Evolutionary conservation across 2,329 filamentous ascomycete genomes (phyloP).

Genomic region (Colletotrichum spaethianum): DNA sequence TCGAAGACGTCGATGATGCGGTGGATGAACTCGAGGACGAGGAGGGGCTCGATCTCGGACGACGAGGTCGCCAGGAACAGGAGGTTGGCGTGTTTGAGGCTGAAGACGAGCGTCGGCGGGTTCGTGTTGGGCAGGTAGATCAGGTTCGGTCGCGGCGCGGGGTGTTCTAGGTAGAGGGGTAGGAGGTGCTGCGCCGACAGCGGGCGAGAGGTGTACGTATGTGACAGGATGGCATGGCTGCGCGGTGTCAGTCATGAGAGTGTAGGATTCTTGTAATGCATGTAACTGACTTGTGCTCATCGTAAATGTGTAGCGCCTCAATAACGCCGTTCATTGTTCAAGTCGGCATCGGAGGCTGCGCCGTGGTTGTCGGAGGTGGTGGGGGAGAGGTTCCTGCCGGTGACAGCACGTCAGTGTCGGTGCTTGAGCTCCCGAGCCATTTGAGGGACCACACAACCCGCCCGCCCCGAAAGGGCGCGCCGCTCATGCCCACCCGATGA

Average conservation of each 20-base stretch:
- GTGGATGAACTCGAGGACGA: slow-evolving; percentile 95
- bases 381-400: slow-evolving; percentile 34
- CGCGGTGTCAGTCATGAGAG: neutral
- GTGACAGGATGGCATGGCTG: slow-evolving; percentile 88
- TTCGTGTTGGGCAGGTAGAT: slow-evolving; percentile 87
- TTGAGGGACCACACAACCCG: slow-evolving; percentile 25
- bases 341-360: slow-evolving; percentile 43
- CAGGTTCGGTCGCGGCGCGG: slow-evolving; percentile 85
- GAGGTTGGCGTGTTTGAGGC: slow-evolving; percentile 87
- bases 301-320: slow-evolving; percentile 96
- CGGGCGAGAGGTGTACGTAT: slow-evolving; percentile 88
- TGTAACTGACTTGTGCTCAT: slow-evolving; percentile 86
- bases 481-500: slow-evolving; percentile 46
- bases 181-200: slow-evolving; percentile 83
- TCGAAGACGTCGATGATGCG: slow-evolving; percentile 92
- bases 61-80: slow-evolving; percentile 90
- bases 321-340: slow-evolving; percentile 85
- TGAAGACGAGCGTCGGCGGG: slow-evolving; percentile 91
- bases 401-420: slow-evolving; percentile 27
- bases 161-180: slow-evolving; percentile 88
- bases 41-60: slow-evolving; percentile 87
- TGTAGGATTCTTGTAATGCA: neutral
- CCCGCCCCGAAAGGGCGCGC: slow-evolving; percentile 6
- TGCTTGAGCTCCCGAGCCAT: slow-evolving; percentile 29
- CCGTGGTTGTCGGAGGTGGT: slow-evolving; percentile 46